Evolutionary conservation across 2,329 filamentous ascomycete species (phyloP).

Genomic region (Botryosphaeria dothidea): DNA sequence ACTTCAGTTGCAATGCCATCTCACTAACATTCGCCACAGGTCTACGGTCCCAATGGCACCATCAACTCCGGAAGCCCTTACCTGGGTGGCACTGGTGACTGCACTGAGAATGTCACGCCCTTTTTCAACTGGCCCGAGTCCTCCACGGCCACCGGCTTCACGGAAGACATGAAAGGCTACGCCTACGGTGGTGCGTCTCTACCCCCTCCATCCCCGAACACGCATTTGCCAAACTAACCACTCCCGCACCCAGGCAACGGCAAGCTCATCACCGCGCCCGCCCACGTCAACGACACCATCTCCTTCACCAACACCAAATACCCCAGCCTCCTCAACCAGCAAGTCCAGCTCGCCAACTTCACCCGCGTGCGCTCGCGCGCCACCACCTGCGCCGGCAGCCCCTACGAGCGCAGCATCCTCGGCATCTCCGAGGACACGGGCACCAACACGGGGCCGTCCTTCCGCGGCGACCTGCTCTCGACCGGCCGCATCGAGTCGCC

Average conservation of each 20-base stretch:
- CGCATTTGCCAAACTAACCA: not conserved
- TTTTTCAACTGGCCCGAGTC: conserved; percentile 21
- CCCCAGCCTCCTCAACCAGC: not conserved
- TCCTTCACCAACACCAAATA: conserved; percentile 12
- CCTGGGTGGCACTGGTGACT: conserved; percentile 16
- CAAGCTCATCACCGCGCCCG: conserved; percentile 18
- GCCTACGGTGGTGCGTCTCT: not conserved
- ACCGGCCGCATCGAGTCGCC: conserved; percentile 28
- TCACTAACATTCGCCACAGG: not conserved
- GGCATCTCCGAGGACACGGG: conserved; percentile 30
- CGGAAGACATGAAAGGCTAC: not conserved
- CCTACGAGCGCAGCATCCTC: conserved; percentile 30
- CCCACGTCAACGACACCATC: conserved; percentile 17
- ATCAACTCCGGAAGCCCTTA: conserved; percentile 22
- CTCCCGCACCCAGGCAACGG: conserved; percentile 15
- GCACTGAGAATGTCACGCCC: conserved; percentile 20
- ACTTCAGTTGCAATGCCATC: no score
- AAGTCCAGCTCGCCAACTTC: conserved; percentile 30
- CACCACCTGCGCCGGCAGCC: conserved; percentile 23
- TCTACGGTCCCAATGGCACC: conserved; percentile 20
- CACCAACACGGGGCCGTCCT: conserved; percentile 28
- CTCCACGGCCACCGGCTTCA: not conserved
- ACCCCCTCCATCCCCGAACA: no score
- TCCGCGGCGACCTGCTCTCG: conserved; percentile 36
- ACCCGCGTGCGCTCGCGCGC: conserved; percentile 25